A percentile compares a stretch with the other conserved stretches of the same genome.
Evolutionary conservation across 2,329 filamentous ascomycete genomes (phyloP).

Genomic region (Fusarium hainanense): DNA sequence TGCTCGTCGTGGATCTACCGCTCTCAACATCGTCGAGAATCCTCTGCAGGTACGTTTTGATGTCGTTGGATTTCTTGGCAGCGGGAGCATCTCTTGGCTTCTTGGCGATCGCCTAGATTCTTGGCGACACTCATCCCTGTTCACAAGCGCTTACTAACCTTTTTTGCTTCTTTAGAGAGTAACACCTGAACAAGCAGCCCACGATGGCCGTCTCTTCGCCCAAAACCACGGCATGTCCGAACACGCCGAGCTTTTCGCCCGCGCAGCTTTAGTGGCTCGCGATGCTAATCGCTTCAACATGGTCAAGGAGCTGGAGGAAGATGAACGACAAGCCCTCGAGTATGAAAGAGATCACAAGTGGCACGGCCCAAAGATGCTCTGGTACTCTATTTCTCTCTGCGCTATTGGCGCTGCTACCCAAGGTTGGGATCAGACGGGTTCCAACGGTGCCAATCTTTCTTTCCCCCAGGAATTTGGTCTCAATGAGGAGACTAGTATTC

Average conservation of each 20-base stretch:
- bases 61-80: background rate
- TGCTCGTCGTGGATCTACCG: conserved; percentile 19
- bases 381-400: conserved; percentile 62
- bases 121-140: background rate
- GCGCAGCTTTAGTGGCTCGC: conserved; percentile 53
- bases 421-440: conserved; percentile 73
- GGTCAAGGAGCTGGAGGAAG: conserved; percentile 45
- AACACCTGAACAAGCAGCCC: conserved; percentile 40
- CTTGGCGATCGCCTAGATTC: background rate
- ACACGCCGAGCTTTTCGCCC: conserved; percentile 56
- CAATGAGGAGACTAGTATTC: conserved; percentile 46
- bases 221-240: conserved; percentile 60
- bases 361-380: conserved; percentile 59
- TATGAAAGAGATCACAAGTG: conserved; percentile 69
- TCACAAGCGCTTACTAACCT: background rate
- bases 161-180: conserved; percentile 24
- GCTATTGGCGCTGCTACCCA: conserved; percentile 67
- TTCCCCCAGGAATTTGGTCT: conserved; percentile 61
- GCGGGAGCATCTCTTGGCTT: background rate
- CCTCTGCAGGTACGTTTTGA: conserved; percentile 16
- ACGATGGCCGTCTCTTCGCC: conserved; percentile 64
- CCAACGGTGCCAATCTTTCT: conserved; percentile 70
- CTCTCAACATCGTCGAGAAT: conserved; percentile 24
- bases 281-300: conserved; percentile 43
- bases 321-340: conserved; percentile 51